phyloP scores from a whole-genome alignment of 768 basidiomycete species.

The Pulveroboletus sp. region DNA sequence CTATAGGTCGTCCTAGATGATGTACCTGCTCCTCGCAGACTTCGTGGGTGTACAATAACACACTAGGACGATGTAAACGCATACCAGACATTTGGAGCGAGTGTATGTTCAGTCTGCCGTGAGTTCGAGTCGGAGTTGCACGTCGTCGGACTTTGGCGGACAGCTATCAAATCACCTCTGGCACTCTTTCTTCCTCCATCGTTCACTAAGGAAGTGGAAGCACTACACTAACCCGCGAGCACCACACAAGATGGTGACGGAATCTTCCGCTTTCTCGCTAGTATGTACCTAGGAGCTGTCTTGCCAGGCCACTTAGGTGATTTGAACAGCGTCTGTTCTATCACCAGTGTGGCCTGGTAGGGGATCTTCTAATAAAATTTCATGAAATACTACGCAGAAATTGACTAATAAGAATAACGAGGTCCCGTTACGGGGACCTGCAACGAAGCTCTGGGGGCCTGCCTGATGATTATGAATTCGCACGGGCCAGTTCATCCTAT shows the following conservation, averaged over 20 bases:
- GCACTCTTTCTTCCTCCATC: not conserved
- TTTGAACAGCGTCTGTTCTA: constrained; percentile 2
- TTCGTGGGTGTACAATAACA: not conserved
- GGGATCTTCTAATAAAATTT: not conserved
- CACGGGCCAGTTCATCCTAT: constrained; percentile 12
- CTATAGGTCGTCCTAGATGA: not conserved
- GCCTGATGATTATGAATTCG: constrained; percentile 5
- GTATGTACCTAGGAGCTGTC: constrained; percentile 7
- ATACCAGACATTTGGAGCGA: too few species aligned
- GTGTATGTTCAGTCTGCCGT: not conserved
- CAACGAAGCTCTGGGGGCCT: not conserved
- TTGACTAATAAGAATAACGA: not conserved
- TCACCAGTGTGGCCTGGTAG: constrained; percentile 6
- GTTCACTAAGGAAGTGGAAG: not conserved
- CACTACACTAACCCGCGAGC: not conserved
- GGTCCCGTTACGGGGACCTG: not conserved
- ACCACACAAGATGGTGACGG: not conserved
- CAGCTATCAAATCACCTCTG: not conserved
- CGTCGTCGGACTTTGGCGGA: not conserved
- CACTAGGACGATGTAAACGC: not conserved
- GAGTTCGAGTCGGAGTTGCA: not conserved
- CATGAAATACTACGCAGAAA: not conserved
- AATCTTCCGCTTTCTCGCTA: not conserved
- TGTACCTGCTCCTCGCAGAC: not conserved
- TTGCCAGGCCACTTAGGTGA: not conserved